These are phyloP conservation scores for Candida glucosophila DNA, from an alignment of 1,139 yeast genomes.

Conservation along the genomic window DNA sequence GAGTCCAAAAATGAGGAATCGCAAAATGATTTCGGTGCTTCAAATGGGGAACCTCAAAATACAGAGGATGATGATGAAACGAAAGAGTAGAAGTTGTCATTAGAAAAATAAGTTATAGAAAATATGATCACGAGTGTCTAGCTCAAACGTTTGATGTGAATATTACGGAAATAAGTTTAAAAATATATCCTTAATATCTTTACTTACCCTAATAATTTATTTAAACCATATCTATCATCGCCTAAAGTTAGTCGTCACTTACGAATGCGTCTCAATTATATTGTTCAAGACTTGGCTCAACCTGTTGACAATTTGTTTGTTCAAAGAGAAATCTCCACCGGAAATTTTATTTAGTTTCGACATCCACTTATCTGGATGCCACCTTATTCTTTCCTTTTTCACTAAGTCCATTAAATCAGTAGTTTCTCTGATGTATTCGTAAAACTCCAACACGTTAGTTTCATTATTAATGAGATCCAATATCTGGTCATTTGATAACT, in stretches of 20 bases:
- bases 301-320: conserved; percentile 18
- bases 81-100: conserved; percentile 7
- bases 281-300: conserved; percentile 25
- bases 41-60: conserved; percentile 2
- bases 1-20: conserved; percentile 6
- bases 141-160: conserved; percentile 6
- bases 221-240: too few species aligned
- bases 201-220: too few species aligned
- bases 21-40: conserved; percentile 5
- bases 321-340: conserved; percentile 6
- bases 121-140: conserved; percentile 7
- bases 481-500: conserved; percentile 9
- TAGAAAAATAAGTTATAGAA: too few species aligned
- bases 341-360: conserved; percentile 8
- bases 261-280: conserved; percentile 11
- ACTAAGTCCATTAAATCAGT: conserved; percentile 19
- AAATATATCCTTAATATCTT: background rate
- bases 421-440: conserved; percentile 12
- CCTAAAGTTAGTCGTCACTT: too few species aligned
- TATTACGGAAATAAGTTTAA: conserved; percentile 4
- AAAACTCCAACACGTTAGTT: conserved; percentile 18
- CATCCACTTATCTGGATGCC: conserved; percentile 65
- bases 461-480: conserved; percentile 14
- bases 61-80: conserved; percentile 2
- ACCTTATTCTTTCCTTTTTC: conserved; percentile 45